phyloP scores from a whole-genome alignment of 345 rosid genomes.

The Pugionium dolabratum region DNA sequence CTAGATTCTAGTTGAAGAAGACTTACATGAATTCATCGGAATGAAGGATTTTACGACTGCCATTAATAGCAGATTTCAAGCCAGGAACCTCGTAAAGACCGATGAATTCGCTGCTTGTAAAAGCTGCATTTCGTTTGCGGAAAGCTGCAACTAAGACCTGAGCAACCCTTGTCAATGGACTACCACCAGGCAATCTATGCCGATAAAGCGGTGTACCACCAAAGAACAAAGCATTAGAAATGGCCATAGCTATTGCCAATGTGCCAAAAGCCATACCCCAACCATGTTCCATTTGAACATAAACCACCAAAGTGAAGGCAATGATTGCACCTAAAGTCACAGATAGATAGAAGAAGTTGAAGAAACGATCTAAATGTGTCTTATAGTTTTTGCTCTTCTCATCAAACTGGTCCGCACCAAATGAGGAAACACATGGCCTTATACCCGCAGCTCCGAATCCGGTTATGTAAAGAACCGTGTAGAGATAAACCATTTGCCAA shows the following conservation, averaged over 20 bases:
- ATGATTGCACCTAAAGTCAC: slow-evolving; percentile 83
- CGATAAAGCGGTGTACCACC: slow-evolving; percentile 83
- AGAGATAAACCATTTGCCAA: slow-evolving; percentile 83
- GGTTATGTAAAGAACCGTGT: slow-evolving; percentile 70
- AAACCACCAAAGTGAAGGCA: slow-evolving; percentile 88
- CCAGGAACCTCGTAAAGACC: slow-evolving; percentile 86
- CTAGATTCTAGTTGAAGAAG: background rate
- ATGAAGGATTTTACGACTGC: slow-evolving; percentile 78
- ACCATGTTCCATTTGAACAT: slow-evolving; percentile 72
- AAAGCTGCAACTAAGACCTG: slow-evolving; percentile 84
- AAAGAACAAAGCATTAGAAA: slow-evolving; percentile 77
- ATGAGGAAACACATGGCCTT: slow-evolving; percentile 93
- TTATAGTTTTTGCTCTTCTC: slow-evolving; percentile 73
- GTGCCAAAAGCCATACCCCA: slow-evolving; percentile 94
- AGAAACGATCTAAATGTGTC: slow-evolving; percentile 80
- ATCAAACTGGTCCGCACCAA: slow-evolving; percentile 96
- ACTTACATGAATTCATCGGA: slow-evolving; percentile 65
- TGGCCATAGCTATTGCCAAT: slow-evolving; percentile 81
- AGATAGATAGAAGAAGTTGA: slow-evolving; percentile 89
- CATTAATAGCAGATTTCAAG: slow-evolving; percentile 69
- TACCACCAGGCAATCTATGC: slow-evolving; percentile 94
- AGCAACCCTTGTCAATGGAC: slow-evolving; percentile 87
- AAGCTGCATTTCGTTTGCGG: slow-evolving; percentile 57
- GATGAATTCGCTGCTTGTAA: slow-evolving; percentile 64
- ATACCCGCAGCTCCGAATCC: slow-evolving; percentile 94